Evolutionary conservation across 1,139 yeast species (phyloP).

Genomic region (Nakaseomyces kungkrabaensis): DNA sequence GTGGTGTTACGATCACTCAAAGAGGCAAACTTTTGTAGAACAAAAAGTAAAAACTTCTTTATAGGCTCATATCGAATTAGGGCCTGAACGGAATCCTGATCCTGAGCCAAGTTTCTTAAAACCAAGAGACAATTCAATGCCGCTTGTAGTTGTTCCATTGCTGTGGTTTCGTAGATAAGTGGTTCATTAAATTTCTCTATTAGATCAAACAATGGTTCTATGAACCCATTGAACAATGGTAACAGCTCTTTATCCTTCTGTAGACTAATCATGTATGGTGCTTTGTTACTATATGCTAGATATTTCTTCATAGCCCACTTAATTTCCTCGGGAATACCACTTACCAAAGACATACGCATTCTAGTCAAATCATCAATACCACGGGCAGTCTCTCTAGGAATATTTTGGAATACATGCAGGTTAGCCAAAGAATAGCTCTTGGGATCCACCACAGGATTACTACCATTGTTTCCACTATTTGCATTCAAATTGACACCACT

Average conservation of each 20-base stretch:
- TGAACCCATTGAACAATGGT: constrained; percentile 20
- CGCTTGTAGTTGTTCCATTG: constrained; percentile 19
- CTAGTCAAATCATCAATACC: constrained; percentile 50
- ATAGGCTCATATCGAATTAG: constrained; percentile 48
- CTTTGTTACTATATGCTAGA: constrained; percentile 28
- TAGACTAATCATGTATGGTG: constrained; percentile 28
- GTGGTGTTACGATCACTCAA: constrained; percentile 3
- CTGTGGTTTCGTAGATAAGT: constrained; percentile 11
- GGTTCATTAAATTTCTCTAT: constrained; percentile 21
- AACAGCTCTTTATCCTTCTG: constrained; percentile 23
- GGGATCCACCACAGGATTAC: constrained; percentile 8
- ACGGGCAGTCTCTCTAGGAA: constrained; percentile 29
- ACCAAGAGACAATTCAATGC: constrained; percentile 36
- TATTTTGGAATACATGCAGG: constrained; percentile 25
- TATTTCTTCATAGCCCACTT: constrained; percentile 45
- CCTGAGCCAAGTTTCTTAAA: constrained; percentile 74
- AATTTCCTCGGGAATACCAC: constrained; percentile 46
- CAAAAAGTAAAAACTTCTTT: constrained; percentile 34
- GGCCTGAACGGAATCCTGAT: constrained; percentile 71
- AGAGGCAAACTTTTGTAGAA: constrained; percentile 19
- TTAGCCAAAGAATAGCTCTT: constrained; percentile 26
- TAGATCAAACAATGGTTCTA: constrained; percentile 16
- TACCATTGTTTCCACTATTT: neutral
- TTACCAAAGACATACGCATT: constrained; percentile 46
- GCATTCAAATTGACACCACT: constrained; percentile 13